A percentile compares a stretch with the other conserved stretches of the same genome.
These are phyloP conservation scores for Sugiyamaella pinicola DNA, from an alignment of 1,139 yeast genomes.

Conservation along the genomic window DNA sequence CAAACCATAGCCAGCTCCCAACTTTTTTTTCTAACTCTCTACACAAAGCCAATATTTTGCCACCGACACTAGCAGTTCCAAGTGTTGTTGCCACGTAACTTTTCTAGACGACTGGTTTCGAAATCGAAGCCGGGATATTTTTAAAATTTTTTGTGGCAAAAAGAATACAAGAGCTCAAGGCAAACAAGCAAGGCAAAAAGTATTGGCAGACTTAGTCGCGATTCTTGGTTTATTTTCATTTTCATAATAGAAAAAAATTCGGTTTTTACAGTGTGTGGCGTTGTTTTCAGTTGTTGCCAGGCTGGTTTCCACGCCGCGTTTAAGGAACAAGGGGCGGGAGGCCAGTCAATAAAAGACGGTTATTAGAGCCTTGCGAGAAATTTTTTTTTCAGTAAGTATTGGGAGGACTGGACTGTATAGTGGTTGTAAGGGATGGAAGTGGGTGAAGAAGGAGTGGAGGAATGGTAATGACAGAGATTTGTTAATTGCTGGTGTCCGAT, in stretches of 20 bases:
- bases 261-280: not conserved
- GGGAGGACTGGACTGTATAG: not conserved
- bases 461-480: no score
- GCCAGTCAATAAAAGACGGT: conserved; percentile 12
- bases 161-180: not conserved
- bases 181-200: no score
- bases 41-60: conserved; percentile 15
- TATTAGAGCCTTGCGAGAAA: conserved; percentile 11
- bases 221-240: not conserved
- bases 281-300: conserved; percentile 1
- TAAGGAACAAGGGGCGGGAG: conserved; percentile 17
- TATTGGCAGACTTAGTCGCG: not conserved
- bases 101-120: conserved; percentile 8
- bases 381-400: not conserved
- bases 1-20: not conserved
- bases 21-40: not conserved
- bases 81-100: conserved; percentile 2
- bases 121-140: conserved; percentile 7
- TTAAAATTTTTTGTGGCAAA: conserved; percentile 1
- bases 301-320: conserved; percentile 19
- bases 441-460: not conserved
- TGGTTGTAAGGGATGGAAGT: no score
- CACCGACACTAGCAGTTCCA: conserved; percentile 5
- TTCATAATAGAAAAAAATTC: not conserved
- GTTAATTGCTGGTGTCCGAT: no score